Conservation (phyloP, 129 eudicot species). For the Silybum marianum region DNA sequence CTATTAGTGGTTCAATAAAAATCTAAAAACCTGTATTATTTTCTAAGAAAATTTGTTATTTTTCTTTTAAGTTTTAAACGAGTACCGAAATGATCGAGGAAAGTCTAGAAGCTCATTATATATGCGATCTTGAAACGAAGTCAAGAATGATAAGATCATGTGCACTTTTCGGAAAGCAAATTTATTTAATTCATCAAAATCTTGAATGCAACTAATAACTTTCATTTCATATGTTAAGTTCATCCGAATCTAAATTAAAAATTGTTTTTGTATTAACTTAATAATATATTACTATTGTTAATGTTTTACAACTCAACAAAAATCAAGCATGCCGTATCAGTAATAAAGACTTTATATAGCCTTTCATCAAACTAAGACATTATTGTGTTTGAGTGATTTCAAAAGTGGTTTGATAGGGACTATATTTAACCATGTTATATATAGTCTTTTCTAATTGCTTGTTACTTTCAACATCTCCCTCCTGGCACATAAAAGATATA, state of each 20-base stretch:
- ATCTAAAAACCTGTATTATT: not conserved
- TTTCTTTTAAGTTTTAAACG: not conserved
- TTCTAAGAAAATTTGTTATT: not conserved
- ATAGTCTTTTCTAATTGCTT: not conserved
- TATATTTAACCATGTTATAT: not conserved
- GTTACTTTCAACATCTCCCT: not conserved
- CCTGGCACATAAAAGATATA: not conserved
- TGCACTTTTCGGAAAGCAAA: slow-evolving; percentile 4
- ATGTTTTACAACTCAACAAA: not conserved
- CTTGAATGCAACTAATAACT: not conserved
- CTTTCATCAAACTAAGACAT: not conserved
- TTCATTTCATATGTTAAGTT: not conserved
- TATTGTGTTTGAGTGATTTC: not conserved
- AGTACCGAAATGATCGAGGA: not conserved
- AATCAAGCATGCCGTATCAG: not conserved
- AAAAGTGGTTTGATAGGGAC: not conserved
- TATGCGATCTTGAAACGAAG: not conserved
- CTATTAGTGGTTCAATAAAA: not conserved
- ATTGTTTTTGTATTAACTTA: not conserved
- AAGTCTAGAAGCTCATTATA: slow-evolving; percentile 3
- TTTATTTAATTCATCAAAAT: not conserved
- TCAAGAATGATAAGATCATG: slow-evolving; percentile 1
- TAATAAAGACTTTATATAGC: not conserved
- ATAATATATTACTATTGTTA: not conserved
- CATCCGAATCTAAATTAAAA: not conserved